Conservation (phyloP, 768 basidiomycete genomes). For the Mycena chlorophos region DNA sequence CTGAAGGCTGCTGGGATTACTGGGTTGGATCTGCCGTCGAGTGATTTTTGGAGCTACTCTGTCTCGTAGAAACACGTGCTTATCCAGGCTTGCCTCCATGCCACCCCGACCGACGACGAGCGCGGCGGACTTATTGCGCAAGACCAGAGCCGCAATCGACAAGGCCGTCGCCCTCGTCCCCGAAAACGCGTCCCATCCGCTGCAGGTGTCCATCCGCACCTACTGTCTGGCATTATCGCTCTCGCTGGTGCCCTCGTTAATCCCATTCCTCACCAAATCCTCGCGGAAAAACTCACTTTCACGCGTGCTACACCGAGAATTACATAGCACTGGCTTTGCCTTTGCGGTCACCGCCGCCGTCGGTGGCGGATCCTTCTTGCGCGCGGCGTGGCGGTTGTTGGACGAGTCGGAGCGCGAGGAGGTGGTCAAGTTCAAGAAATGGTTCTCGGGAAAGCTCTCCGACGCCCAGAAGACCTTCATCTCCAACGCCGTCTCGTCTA, state of each 20-base stretch:
- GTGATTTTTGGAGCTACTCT: slow-evolving; percentile 70
- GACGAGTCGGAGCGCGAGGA: slow-evolving; percentile 7
- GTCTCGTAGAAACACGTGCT: slow-evolving; percentile 24
- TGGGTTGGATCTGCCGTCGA: slow-evolving; percentile 41
- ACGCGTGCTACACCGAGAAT: slow-evolving; percentile 53
- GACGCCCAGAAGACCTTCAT: slow-evolving; percentile 56
- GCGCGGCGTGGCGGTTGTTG: slow-evolving; percentile 42
- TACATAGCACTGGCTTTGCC: slow-evolving; percentile 65
- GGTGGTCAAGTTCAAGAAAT: slow-evolving; percentile 11
- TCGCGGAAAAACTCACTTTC: slow-evolving; percentile 22
- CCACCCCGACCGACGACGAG: not conserved
- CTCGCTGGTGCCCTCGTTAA: slow-evolving; percentile 63
- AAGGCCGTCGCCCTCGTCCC: slow-evolving; percentile 27
- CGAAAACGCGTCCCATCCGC: slow-evolving; percentile 48
- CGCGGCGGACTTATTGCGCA: not conserved
- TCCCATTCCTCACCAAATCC: slow-evolving; percentile 50
- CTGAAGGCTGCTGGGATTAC: slow-evolving; percentile 49
- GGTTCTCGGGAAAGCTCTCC: slow-evolving; percentile 31
- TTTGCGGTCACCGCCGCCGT: slow-evolving; percentile 64
- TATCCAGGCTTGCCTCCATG: not conserved
- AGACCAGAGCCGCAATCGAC: not conserved
- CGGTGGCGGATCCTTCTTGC: slow-evolving; percentile 61
- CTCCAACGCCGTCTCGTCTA: slow-evolving; percentile 56
- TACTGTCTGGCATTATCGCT: slow-evolving; percentile 66
- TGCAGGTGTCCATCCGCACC: slow-evolving; percentile 62